Evolutionary conservation across 371 early-diverging fungal species (phyloP).

Genomic region (Rhizopus arrhizus): DNA sequence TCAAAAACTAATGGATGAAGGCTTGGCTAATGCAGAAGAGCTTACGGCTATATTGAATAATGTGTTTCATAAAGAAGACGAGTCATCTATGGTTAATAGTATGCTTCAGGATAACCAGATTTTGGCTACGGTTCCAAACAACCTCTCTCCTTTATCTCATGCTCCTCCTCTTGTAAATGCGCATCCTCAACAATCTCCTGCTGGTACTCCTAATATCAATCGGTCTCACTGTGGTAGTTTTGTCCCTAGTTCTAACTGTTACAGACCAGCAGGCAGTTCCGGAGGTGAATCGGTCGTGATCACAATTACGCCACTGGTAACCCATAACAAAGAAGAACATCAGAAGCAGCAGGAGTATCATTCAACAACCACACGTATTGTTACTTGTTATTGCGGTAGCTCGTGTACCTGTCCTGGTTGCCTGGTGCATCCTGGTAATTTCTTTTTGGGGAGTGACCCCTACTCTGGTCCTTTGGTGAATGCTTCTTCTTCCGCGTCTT

Average conservation of each 20-base stretch:
- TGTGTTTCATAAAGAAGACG: slow-evolving; percentile 22
- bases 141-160: not conserved
- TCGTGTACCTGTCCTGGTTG: slow-evolving; percentile 42
- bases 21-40: slow-evolving; percentile 27
- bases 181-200: slow-evolving; percentile 1
- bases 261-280: slow-evolving; percentile 6
- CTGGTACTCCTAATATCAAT: not conserved
- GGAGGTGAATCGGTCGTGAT: slow-evolving; percentile 48
- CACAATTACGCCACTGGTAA: slow-evolving; percentile 45
- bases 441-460: slow-evolving; percentile 37
- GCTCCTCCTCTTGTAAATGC: not conserved
- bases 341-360: slow-evolving; percentile 5
- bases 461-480: slow-evolving; percentile 28
- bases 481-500: slow-evolving; percentile 29
- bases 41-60: slow-evolving; percentile 32
- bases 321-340: slow-evolving; percentile 5
- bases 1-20: slow-evolving; percentile 8
- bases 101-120: not conserved
- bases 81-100: not conserved
- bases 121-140: not conserved
- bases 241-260: slow-evolving; percentile 26
- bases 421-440: slow-evolving; percentile 41
- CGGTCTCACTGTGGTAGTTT: slow-evolving; percentile 35
- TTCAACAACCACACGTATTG: slow-evolving; percentile 32
- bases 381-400: slow-evolving; percentile 41